Evolutionary conservation across 2,329 filamentous ascomycete species (phyloP).

Genomic region (Talaromyces albobiverticillius): DNA sequence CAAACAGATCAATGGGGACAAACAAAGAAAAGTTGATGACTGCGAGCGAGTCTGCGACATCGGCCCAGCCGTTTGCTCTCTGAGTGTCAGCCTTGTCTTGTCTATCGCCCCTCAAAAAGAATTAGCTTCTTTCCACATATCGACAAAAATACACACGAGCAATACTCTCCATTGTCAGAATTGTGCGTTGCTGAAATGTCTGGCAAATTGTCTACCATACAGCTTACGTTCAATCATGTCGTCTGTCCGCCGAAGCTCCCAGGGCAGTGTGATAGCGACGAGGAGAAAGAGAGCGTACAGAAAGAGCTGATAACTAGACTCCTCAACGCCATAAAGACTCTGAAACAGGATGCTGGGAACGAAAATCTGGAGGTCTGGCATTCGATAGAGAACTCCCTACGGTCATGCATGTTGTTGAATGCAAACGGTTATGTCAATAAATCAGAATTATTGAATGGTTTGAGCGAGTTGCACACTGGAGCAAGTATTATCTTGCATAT

Average conservation of each 20-base stretch:
- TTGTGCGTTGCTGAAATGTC: not conserved
- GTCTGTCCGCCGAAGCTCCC: constrained; percentile 1
- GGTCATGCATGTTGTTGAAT: constrained; percentile 18
- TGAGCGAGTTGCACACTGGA: constrained; percentile 20
- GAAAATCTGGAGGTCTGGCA: not conserved
- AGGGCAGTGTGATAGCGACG: not conserved
- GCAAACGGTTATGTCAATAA: constrained; percentile 18
- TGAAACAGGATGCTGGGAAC: not conserved
- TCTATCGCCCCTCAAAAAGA: no score
- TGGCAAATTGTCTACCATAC: not conserved
- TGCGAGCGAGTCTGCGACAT: no score
- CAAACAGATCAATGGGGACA: no score
- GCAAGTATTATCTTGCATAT: constrained; percentile 44
- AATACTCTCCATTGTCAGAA: no score
- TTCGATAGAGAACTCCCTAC: constrained; percentile 8
- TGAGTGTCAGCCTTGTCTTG: no score
- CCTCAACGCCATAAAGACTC: not conserved
- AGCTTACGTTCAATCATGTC: not conserved
- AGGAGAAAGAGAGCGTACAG: not conserved
- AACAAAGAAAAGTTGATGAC: no score
- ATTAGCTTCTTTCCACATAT: no score
- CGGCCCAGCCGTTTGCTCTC: no score
- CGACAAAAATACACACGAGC: no score
- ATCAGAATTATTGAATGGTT: constrained; percentile 16
- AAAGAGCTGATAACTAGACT: not conserved